phyloP scores from a whole-genome alignment of 306 rosid genomes.

The Citrullus colocynthis region DNA sequence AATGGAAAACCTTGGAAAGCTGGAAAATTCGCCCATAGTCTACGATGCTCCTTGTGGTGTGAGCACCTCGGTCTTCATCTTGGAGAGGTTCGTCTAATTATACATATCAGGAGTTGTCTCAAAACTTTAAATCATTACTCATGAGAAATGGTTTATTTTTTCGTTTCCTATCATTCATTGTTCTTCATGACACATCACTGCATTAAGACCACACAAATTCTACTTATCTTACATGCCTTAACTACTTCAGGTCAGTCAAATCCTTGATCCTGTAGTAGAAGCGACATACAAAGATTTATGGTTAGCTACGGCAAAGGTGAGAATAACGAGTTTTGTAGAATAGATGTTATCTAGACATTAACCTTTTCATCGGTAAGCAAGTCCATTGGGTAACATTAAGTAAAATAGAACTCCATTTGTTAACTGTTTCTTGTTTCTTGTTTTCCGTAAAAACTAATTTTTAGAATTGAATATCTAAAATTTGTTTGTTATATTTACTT shows the following conservation, averaged over 20 bases:
- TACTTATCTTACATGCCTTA: not conserved
- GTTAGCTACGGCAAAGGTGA: slow-evolving; percentile 41
- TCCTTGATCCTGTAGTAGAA: slow-evolving; percentile 41
- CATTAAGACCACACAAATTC: not conserved
- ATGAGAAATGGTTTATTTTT: not conserved
- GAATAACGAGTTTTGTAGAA: not conserved
- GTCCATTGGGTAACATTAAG: too few relatives aligned
- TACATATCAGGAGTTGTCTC: not conserved
- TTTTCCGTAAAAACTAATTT: too few relatives aligned
- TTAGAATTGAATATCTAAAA: not conserved
- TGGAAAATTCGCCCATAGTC: slow-evolving; percentile 30
- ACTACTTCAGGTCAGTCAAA: slow-evolving; percentile 23
- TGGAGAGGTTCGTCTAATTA: slow-evolving; percentile 23
- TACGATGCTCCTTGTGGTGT: slow-evolving; percentile 37
- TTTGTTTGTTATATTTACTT: too few relatives aligned
- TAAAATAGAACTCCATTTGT: too few relatives aligned
- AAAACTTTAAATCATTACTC: not conserved
- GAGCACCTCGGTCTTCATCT: slow-evolving; percentile 40
- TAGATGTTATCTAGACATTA: not conserved
- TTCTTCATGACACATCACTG: not conserved
- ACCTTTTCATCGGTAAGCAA: not conserved
- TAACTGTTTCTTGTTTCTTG: too few relatives aligned
- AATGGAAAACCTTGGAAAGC: slow-evolving; percentile 36
- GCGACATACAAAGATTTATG: slow-evolving; percentile 35
- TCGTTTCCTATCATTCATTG: not conserved